These are phyloP conservation scores for Rutstroemia sp. DNA, from an alignment of 2,329 filamentous ascomycete genomes.

Conservation along the genomic window DNA sequence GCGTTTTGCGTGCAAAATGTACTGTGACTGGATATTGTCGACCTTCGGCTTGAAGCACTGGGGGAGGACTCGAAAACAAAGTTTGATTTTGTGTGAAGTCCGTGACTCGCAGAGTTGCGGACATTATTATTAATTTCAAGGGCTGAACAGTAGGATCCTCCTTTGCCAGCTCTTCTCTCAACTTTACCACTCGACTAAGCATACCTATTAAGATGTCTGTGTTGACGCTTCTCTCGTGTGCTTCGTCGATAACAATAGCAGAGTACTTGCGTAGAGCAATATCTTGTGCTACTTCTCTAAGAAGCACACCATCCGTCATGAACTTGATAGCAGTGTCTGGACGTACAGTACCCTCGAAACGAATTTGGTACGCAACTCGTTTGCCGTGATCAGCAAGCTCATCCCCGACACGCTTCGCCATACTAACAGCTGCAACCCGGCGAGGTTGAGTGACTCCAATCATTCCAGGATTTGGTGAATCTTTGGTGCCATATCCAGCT, in stretches of 20 bases:
- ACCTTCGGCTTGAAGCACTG: constrained; percentile 82
- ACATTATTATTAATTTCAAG: constrained; percentile 96
- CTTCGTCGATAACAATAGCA: constrained; percentile 90
- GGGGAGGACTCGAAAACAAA: constrained; percentile 72
- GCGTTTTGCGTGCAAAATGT: constrained; percentile 79
- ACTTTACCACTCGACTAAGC: constrained; percentile 83
- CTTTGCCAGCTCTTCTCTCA: constrained; percentile 66
- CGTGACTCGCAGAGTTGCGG: constrained; percentile 82
- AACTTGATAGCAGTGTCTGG: constrained; percentile 89
- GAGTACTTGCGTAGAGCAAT: constrained; percentile 87
- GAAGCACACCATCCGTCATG: constrained; percentile 95
- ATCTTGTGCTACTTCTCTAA: constrained; percentile 86
- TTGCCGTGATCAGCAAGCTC: constrained; percentile 75
- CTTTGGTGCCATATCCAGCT: constrained; percentile 75
- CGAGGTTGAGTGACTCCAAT: constrained; percentile 93
- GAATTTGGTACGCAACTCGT: constrained; percentile 84
- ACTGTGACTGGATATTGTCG: constrained; percentile 84
- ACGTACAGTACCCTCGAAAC: constrained; percentile 80
- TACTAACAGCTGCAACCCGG: constrained; percentile 90
- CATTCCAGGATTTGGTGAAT: constrained; percentile 78
- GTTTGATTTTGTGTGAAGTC: constrained; percentile 81
- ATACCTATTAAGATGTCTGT: constrained; percentile 98
- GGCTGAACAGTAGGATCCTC: constrained; percentile 67
- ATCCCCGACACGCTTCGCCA: constrained; percentile 84
- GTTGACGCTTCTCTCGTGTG: constrained; percentile 94